A percentile compares a stretch with the other conserved stretches of the same genome.
These are phyloP conservation scores for Hypoxylon intermedium DNA, from an alignment of 495 filamentous ascomycete genomes.

Conservation along the genomic window DNA sequence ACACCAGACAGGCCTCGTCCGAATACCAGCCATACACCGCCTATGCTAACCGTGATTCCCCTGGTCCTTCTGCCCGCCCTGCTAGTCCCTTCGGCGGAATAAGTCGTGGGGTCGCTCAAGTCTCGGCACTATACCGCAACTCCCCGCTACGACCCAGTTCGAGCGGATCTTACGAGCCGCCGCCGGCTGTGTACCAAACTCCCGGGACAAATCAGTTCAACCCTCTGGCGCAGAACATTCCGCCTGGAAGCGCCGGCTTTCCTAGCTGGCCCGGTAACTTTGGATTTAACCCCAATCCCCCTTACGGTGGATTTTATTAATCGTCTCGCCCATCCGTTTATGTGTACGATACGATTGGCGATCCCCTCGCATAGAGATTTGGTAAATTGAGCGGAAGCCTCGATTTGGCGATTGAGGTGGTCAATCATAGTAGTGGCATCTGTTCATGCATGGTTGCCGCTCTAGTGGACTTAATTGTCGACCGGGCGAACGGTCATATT, in stretches of 20 bases:
- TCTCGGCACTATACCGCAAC: conserved; percentile 48
- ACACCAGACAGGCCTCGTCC: conserved; percentile 46
- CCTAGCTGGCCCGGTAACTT: conserved; percentile 34
- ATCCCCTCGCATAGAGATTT: neutral
- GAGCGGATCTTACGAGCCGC: conserved; percentile 55
- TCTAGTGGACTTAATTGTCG: neutral
- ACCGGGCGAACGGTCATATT: neutral
- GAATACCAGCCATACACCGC: conserved; percentile 44
- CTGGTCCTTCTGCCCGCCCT: conserved; percentile 46
- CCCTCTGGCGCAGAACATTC: conserved; percentile 27
- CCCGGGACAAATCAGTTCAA: conserved; percentile 34
- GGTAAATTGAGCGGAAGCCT: neutral
- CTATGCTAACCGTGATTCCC: conserved; percentile 49
- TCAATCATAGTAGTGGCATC: neutral
- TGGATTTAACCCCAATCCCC: too few species aligned
- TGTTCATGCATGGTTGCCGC: neutral
- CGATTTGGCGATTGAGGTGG: neutral
- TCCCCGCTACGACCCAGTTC: conserved; percentile 53
- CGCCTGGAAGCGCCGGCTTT: conserved; percentile 27
- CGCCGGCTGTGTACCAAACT: conserved; percentile 45
- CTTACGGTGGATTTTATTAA: conserved; percentile 36
- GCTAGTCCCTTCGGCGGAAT: conserved; percentile 48
- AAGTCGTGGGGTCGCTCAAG: conserved; percentile 39
- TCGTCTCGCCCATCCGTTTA: neutral
- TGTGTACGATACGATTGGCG: neutral